Base-by-base conservation (phyloP, 1,284 basidiomycete species). In the Exobasidium cylindrosporum region DNA sequence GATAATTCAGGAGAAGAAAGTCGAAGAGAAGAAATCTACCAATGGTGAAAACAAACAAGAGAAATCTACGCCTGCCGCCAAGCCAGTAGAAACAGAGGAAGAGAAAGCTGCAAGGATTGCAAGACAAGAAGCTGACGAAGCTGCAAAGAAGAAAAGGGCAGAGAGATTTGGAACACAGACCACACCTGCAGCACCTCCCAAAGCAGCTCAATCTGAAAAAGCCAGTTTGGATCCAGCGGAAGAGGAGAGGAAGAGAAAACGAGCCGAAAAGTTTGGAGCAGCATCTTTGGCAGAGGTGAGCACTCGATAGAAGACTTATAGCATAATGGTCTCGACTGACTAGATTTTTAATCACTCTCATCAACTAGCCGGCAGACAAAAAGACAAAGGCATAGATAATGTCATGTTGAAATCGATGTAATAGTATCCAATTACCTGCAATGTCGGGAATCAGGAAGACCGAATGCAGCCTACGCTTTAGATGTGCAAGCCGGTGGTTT, bases 181-280 rank as follows among this genome's bases (percentile, higher is more conserved):
- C 21, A 23, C 29, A 0, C 44, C 5, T 7, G 17, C 3, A 14
- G 52, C 64, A 45, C 65, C 57, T 32, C 50, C 57, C 17, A 60
- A 24, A 54, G 23, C 30, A 21, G 17, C 56, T 23, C 11, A 14
- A 1, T 7, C 44, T 24, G 55, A 26, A 54, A 26, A 40, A 54
- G 35, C 17, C 30, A 17, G 24, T 10, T 46, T 52, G 7, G 52
- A 66, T 29, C 62, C 61, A n/a, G 56, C 31, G 24, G 70, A 70
- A 35, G 68, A 62, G 28, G 69, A 76, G 49, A 67, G 61, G 60
- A 74, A 74, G 61, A 60, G 68, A 21, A 66, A 68, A 45, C 49
- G 73, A 17, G 60, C 50, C 4, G 67, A 67, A 29, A 55, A 56
- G 23, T 70, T 70, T 40, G 60, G 56, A 28, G 28, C 1, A 7